Evolutionary conservation across 495 filamentous ascomycete species (phyloP).

Genomic region (Podospora fimiseda): DNA sequence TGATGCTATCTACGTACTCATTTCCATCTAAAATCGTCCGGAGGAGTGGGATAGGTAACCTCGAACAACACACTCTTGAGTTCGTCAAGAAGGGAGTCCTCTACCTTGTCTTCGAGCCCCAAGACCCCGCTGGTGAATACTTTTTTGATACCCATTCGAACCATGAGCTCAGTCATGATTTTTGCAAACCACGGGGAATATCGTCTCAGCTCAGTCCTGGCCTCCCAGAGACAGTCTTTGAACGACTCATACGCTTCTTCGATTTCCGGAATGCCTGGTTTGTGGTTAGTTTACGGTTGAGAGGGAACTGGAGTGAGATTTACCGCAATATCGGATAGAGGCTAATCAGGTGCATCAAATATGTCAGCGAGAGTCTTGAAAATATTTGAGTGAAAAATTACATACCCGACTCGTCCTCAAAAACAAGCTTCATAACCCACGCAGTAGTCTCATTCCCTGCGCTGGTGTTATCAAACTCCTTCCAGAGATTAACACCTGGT

Average conservation of each 20-base stretch:
- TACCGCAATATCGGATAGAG: constrained; percentile 12
- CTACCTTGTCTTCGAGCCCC: not conserved
- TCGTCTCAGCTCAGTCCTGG: too few relatives aligned
- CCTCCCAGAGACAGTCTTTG: too few relatives aligned
- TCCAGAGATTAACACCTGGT: not conserved
- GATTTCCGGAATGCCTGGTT: constrained; percentile 10
- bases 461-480: not conserved
- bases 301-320: not conserved
- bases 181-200: too few relatives aligned
- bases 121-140: not conserved
- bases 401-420: not conserved
- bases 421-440: not conserved
- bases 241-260: not conserved
- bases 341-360: not conserved
- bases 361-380: not conserved
- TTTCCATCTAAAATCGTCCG: not conserved
- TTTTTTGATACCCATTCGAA: not conserved
- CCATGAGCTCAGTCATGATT: constrained; percentile 5
- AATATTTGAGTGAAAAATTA: not conserved
- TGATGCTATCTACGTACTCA: not conserved
- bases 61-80: constrained; percentile 22
- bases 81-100: not conserved
- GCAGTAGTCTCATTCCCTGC: not conserved
- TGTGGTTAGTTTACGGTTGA: not conserved
- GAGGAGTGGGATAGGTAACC: constrained; percentile 20